phyloP scores from a whole-genome alignment of 345 rosid species.

The Aquilaria sinensis region DNA sequence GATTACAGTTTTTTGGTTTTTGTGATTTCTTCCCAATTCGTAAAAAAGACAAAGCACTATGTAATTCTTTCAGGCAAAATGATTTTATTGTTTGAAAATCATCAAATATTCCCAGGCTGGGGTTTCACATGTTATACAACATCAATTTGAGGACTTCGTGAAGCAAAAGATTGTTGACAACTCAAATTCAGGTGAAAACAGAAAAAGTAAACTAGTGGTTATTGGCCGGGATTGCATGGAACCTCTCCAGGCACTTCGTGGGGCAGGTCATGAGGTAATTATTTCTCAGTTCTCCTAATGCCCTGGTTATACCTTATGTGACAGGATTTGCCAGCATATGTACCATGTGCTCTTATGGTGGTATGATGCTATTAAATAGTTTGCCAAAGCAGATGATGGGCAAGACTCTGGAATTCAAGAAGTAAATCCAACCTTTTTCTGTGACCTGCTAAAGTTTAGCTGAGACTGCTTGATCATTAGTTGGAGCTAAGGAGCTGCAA shows the following conservation, averaged over 20 bases:
- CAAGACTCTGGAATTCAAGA: no score
- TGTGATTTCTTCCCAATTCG: no score
- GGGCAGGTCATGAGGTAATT: conserved; percentile 61
- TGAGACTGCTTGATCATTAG: no score
- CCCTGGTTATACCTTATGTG: neutral
- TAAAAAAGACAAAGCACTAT: no score
- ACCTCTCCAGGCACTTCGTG: conserved; percentile 92
- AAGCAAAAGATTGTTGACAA: conserved; percentile 31
- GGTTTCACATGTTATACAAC: conserved; percentile 61
- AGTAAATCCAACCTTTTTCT: no score
- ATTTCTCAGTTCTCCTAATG: neutral
- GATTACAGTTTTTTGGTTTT: no score
- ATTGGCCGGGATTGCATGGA: conserved; percentile 83
- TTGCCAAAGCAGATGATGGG: no score
- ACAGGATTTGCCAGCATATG: neutral
- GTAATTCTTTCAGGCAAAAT: no score
- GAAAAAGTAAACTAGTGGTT: conserved; percentile 60
- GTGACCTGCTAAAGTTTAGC: no score
- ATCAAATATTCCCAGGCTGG: conserved; percentile 46
- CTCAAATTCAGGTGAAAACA: conserved; percentile 27
- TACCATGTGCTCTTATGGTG: neutral
- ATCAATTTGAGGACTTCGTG: conserved; percentile 63
- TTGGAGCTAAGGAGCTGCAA: no score
- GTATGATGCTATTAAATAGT: neutral
- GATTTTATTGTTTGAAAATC: no score